Conservation (phyloP, 2,329 filamentous ascomycete species). For the Cryphonectria carpinicola region DNA sequence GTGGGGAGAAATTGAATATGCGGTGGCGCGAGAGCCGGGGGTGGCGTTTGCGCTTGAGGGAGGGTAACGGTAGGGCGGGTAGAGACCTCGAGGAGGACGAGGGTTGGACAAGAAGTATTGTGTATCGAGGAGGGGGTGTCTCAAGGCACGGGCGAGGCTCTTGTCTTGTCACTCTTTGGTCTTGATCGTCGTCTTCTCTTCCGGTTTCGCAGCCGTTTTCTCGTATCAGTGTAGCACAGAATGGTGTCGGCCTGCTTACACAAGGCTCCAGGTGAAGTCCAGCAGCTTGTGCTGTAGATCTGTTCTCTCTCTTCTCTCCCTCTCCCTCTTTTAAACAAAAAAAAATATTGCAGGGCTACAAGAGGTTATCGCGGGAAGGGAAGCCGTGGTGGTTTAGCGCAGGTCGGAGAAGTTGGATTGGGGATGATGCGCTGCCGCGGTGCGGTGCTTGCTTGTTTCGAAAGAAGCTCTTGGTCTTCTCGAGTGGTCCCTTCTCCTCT, state of each 20-base stretch:
- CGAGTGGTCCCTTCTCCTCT: not conserved
- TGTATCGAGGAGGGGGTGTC: not conserved
- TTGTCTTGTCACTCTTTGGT: not conserved
- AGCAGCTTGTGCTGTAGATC: not conserved
- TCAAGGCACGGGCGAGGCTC: not conserved
- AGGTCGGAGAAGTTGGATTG: not conserved
- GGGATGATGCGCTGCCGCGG: not conserved
- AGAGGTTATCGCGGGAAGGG: not conserved
- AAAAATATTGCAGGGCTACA: not conserved
- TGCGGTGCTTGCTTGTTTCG: not conserved
- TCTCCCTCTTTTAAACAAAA: not conserved
- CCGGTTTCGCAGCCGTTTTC: not conserved
- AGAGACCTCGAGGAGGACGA: not conserved
- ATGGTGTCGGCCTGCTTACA: not conserved
- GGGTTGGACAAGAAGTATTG: not conserved
- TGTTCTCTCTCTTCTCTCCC: not conserved
- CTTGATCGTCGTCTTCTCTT: not conserved
- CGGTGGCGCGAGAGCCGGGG: not conserved
- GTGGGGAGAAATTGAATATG: no score
- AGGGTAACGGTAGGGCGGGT: not conserved
- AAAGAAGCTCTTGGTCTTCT: not conserved
- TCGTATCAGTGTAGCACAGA: not conserved
- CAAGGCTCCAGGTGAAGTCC: not conserved
- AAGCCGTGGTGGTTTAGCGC: not conserved
- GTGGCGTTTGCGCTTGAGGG: constrained; percentile 2